Evolutionary conservation across 2,329 filamentous ascomycete species (phyloP).

Genomic region (Aspergillus glaucus): DNA sequence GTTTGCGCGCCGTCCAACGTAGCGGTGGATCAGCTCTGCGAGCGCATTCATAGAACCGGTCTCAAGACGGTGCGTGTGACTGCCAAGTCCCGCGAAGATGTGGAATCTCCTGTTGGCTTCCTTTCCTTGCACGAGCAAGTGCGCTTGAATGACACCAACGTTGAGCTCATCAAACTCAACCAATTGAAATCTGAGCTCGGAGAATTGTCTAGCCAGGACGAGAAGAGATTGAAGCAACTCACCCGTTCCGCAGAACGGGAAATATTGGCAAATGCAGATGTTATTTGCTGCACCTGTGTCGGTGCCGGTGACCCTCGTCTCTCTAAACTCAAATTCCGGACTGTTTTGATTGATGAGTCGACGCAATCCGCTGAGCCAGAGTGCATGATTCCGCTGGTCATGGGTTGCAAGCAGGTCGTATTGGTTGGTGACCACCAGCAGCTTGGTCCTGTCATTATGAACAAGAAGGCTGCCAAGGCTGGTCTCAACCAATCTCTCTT

Average conservation of each 20-base stretch:
- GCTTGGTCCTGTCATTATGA: conserved; percentile 98
- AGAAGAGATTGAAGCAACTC: conserved; percentile 97
- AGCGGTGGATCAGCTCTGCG: conserved; percentile 94
- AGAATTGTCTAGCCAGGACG: conserved; percentile 88
- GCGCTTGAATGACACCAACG: conserved; percentile 92
- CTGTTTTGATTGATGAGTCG: conserved; percentile 95
- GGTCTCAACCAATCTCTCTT: conserved; percentile 98
- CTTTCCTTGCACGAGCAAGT: conserved; percentile 95
- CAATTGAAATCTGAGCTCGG: conserved; percentile 88
- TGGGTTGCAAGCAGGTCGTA: conserved; percentile 98
- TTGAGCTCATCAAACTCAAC: conserved; percentile 84
- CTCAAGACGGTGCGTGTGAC: conserved; percentile 96
- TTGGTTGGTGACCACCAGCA: conserved; percentile 97
- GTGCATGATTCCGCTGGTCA: conserved; percentile 95
- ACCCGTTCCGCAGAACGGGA: conserved; percentile 91
- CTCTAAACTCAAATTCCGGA: conserved; percentile 96
- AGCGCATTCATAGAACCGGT: conserved; percentile 89
- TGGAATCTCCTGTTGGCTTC: conserved; percentile 96
- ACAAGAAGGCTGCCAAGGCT: conserved; percentile 98
- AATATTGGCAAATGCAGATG: conserved; percentile 89
- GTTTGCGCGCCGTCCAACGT: conserved; percentile 98
- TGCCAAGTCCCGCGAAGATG: conserved; percentile 97
- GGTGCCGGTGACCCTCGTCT: conserved; percentile 93
- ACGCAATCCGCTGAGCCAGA: conserved; percentile 97
- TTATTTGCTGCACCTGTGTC: conserved; percentile 98